Conservation (phyloP, 345 rosid species). For the Ceriops zippeliana region DNA sequence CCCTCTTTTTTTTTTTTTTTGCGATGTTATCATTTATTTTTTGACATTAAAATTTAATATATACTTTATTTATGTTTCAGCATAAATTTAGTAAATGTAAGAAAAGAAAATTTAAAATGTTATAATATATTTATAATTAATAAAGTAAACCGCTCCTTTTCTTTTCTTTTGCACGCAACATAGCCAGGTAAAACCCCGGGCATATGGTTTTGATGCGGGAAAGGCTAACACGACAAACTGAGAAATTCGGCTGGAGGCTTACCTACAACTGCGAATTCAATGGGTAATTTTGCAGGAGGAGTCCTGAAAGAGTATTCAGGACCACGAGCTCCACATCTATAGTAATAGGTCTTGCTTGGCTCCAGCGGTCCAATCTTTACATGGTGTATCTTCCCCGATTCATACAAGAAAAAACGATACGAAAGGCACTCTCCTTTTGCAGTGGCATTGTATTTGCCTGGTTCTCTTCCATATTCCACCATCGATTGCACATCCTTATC, state of each 20-base stretch:
- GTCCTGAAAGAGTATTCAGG: constrained; percentile 78
- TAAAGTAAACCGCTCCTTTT: background rate
- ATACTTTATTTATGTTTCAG: too few species aligned
- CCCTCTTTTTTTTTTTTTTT: too few species aligned
- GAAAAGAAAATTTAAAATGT: too few species aligned
- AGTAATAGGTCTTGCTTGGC: constrained; percentile 56
- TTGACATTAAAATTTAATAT: too few species aligned
- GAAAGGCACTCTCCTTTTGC: constrained; percentile 54
- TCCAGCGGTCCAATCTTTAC: constrained; percentile 81
- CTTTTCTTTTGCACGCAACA: background rate
- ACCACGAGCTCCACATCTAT: constrained; percentile 64
- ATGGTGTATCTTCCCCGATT: constrained; percentile 75
- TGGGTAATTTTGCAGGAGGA: constrained; percentile 64
- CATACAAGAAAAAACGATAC: constrained; percentile 62
- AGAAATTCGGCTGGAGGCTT: constrained; percentile 3
- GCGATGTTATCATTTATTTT: too few species aligned
- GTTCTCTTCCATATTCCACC: constrained; percentile 59
- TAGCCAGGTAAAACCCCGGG: too few species aligned
- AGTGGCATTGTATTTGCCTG: constrained; percentile 46
- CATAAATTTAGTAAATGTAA: too few species aligned
- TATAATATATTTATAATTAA: background rate
- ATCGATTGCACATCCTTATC: constrained; percentile 42
- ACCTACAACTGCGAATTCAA: constrained; percentile 81
- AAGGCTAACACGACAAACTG: background rate
- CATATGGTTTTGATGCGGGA: too few species aligned